phyloP scores from a whole-genome alignment of 805 yeast species.

The Maudiozyma serrabonitensis region DNA sequence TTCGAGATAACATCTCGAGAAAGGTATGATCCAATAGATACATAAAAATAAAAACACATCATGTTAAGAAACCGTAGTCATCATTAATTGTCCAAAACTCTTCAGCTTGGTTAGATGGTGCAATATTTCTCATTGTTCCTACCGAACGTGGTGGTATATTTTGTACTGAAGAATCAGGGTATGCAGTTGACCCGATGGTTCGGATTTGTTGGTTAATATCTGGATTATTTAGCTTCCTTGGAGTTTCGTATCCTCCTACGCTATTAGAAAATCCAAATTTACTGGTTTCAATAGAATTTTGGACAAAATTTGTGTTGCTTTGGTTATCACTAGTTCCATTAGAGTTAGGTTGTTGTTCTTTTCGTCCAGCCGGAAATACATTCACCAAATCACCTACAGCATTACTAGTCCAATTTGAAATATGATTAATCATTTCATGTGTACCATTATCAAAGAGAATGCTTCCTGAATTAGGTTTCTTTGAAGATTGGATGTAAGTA shows the following conservation, averaged over 20 bases:
- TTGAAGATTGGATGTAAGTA: neutral
- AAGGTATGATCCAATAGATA: no score
- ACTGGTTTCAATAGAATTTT: neutral
- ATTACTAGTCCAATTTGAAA: slow-evolving; percentile 45
- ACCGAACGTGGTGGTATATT: neutral
- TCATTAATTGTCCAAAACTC: slow-evolving; percentile 41
- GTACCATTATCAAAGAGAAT: slow-evolving; percentile 33
- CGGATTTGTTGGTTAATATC: neutral
- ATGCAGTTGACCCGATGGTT: neutral
- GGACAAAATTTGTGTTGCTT: neutral
- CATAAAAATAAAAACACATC: neutral
- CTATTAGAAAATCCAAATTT: neutral
- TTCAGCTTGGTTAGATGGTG: slow-evolving; percentile 28
- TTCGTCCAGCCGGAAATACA: neutral
- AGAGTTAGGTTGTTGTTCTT: neutral
- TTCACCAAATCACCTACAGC: slow-evolving; percentile 17
- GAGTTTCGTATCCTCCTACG: neutral
- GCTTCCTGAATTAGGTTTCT: slow-evolving; percentile 6
- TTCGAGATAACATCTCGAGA: neutral
- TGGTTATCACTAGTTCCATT: neutral
- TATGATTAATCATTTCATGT: slow-evolving; percentile 50
- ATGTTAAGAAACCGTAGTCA: slow-evolving; percentile 39
- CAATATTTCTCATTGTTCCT: neutral
- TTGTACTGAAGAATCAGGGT: neutral
- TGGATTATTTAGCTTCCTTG: neutral